phyloP scores from a whole-genome alignment of 805 yeast species.

The Millerozyma acaciae region DNA sequence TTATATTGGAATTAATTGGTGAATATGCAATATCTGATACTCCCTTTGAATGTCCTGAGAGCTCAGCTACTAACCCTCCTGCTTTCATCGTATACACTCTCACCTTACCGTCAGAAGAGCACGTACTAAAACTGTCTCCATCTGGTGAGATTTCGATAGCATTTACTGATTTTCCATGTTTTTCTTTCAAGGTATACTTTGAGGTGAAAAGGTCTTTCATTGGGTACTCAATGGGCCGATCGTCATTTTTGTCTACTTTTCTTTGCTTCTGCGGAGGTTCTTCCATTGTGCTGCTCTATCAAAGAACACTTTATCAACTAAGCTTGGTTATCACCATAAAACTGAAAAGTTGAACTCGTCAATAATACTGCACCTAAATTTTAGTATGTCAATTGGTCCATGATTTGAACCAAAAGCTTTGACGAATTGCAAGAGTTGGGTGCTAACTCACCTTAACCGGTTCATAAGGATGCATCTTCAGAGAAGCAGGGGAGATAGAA shows the following conservation, averaged over 20 bases:
- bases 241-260: background rate
- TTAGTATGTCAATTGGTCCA: too few species aligned
- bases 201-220: conserved; percentile 4
- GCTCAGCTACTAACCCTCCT: conserved; percentile 29
- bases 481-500: too few species aligned
- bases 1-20: conserved; percentile 57
- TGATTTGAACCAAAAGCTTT: too few species aligned
- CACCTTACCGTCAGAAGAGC: conserved; percentile 30
- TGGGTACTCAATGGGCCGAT: background rate
- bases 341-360: too few species aligned
- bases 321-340: too few species aligned
- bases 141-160: conserved; percentile 59
- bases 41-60: conserved; percentile 63
- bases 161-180: conserved; percentile 24
- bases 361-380: too few species aligned
- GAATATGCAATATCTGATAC: conserved; percentile 76
- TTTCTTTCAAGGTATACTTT: conserved; percentile 3
- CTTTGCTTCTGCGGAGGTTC: conserved; percentile 5
- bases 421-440: too few species aligned
- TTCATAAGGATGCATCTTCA: too few species aligned
- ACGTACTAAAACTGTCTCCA: conserved; percentile 53
- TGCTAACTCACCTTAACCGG: too few species aligned
- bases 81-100: conserved; percentile 18
- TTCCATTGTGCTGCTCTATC: conserved; percentile 3
- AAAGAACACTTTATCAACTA: background rate